These are phyloP conservation scores for Xylariaceae sp. DNA, from an alignment of 2,329 filamentous ascomycete species.

Conservation along the genomic window DNA sequence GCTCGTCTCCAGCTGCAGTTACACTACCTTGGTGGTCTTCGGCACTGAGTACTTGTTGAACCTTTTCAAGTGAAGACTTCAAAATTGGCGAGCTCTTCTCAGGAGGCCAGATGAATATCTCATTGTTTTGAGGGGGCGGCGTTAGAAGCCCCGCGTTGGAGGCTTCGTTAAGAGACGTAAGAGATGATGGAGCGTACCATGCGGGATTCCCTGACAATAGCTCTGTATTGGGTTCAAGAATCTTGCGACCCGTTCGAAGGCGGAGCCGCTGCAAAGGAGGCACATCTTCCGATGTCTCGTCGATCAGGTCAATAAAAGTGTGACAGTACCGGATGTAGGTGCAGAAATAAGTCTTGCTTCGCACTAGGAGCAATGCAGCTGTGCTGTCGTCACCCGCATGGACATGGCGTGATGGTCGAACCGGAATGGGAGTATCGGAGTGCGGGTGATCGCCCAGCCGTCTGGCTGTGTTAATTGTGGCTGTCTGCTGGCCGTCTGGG, in stretches of 20 bases:
- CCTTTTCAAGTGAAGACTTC: constrained; percentile 14
- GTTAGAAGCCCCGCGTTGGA: neutral
- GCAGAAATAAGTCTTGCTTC: constrained; percentile 50
- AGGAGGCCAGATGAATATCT: constrained; percentile 28
- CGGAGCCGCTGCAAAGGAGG: constrained; percentile 37
- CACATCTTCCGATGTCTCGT: constrained; percentile 40
- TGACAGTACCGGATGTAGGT: constrained; percentile 49
- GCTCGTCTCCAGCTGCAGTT: constrained; percentile 25
- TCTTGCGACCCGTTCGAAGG: constrained; percentile 46
- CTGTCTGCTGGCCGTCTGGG: constrained; percentile 3
- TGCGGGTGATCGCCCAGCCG: constrained; percentile 29
- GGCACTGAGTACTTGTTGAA: constrained; percentile 26
- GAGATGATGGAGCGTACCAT: neutral
- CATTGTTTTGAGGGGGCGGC: constrained; percentile 21
- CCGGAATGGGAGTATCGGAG: neutral
- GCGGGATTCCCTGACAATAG: neutral
- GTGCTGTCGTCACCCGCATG: constrained; percentile 46
- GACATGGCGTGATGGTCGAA: constrained; percentile 36
- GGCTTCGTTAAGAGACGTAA: neutral
- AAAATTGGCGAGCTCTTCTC: constrained; percentile 8
- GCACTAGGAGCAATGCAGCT: constrained; percentile 40
- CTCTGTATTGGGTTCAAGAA: constrained; percentile 26
- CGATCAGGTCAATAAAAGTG: constrained; percentile 56
- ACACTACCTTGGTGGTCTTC: constrained; percentile 18
- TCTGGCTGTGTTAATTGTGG: constrained; percentile 23